A percentile compares a stretch with the other conserved stretches of the same genome.
These are phyloP conservation scores for Populus ilicifolia DNA, from an alignment of 345 rosid genomes.

Conservation along the genomic window DNA sequence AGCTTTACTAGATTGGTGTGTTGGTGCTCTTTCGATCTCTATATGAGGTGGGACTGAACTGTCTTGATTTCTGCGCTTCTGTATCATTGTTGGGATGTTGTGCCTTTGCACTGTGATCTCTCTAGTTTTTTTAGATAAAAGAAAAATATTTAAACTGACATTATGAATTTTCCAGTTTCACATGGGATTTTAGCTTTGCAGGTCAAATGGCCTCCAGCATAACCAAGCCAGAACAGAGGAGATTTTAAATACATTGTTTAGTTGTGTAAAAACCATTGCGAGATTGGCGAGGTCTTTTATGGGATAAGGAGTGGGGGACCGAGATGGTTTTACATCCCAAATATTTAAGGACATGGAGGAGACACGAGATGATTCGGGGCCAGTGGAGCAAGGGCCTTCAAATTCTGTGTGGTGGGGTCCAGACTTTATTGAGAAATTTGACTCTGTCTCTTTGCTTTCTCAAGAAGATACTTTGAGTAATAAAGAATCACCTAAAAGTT, in stretches of 20 bases:
- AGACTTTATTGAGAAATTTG: constrained; percentile 73
- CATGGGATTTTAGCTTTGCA: constrained; percentile 20
- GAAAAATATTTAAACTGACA: background rate
- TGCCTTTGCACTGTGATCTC: background rate
- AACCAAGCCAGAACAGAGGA: constrained; percentile 26
- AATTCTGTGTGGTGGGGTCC: constrained; percentile 82
- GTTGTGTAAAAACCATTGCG: constrained; percentile 31
- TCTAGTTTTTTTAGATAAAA: background rate
- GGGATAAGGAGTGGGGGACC: constrained; percentile 48
- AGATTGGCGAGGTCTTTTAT: constrained; percentile 33
- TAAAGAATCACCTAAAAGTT: constrained; percentile 58
- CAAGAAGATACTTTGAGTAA: constrained; percentile 56
- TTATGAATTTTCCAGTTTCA: background rate
- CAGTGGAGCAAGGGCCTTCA: constrained; percentile 64
- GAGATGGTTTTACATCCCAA: constrained; percentile 64
- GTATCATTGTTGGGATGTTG: background rate
- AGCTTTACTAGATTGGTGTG: background rate
- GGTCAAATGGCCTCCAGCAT: constrained; percentile 59
- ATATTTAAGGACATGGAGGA: constrained; percentile 70
- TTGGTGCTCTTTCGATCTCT: background rate
- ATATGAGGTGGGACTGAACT: background rate
- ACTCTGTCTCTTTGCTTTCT: constrained; percentile 65
- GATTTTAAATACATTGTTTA: constrained; percentile 25
- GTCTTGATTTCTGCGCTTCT: background rate
- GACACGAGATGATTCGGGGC: constrained; percentile 61